Evolutionary conservation across 2,329 filamentous ascomycete species (phyloP), one percentile per base, ranked within the genome.

Genomic region (Cladosporium oxysporum): DNA sequence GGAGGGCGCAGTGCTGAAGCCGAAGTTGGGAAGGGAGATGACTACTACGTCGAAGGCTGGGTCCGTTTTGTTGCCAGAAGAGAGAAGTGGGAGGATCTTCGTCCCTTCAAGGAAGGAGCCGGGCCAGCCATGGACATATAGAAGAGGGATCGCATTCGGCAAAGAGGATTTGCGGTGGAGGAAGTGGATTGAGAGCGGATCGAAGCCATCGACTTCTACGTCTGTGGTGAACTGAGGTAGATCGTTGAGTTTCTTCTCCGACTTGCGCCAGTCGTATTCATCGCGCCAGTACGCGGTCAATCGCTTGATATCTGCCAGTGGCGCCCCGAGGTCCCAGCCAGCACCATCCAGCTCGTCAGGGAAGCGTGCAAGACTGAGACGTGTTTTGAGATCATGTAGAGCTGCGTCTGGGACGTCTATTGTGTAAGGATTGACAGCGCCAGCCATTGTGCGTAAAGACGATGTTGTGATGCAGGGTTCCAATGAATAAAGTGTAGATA

Each of bases 301-400:
- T 8, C 85, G 80, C 71, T 86, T 85, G 64, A 90, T 76, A 64
- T 89, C 86, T 1, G 78, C 76, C 0, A 89, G 74, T 0, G 87
- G 87, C 8, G 84, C 80, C 16, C 88, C 88, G 70, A 87, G 83
- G 7, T 83, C 79, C 86, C 85, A 86, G 58, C 71, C 77, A 4
- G 81, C 78, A 49, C 71, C 72, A n/a, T 84, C 77, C 21, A 84
- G 65, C 29, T 88, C 85, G 71, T 85, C 82, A 0, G 86, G 86
- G 58, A 86, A 86, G 18, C 80, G 79, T 2, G 84, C 76, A 2
- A 81, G 76, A 0, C 80, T 75, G 2, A 89, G 82, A 69, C 86
- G 87, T n/a, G 80, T 78, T 62, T 82, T 80, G 3, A 89, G 79
- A n/a, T 78, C 78, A 10, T 83, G 76, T n/a, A 89, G 74, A 18